A percentile compares a stretch with the other conserved stretches of the same genome.
These are phyloP conservation scores for Myriangium duriaei DNA, from an alignment of 2,329 filamentous ascomycete genomes.

Conservation along the genomic window DNA sequence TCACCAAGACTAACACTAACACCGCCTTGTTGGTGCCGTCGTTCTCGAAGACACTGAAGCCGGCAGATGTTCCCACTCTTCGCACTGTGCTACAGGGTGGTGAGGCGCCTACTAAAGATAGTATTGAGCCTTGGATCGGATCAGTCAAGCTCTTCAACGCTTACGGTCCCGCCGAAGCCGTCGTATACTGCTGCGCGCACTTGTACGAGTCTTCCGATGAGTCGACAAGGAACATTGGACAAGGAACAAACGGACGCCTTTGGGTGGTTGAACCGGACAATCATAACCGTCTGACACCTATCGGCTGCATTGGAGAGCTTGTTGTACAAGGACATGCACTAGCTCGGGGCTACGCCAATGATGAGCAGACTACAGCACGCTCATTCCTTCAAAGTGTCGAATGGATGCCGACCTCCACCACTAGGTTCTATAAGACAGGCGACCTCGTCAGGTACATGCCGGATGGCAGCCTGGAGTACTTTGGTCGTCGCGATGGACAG, in stretches of 20 bases:
- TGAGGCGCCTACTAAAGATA: neutral
- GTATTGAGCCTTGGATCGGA: neutral
- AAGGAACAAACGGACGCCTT: slow-evolving; percentile 2
- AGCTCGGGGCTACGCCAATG: neutral
- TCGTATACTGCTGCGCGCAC: slow-evolving; percentile 13
- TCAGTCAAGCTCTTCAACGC: slow-evolving; percentile 9
- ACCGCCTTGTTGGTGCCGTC: slow-evolving; percentile 12
- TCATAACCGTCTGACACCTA: slow-evolving; percentile 19
- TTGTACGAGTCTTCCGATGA: slow-evolving; percentile 8
- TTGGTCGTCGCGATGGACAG: slow-evolving; percentile 65
- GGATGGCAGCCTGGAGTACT: slow-evolving; percentile 57
- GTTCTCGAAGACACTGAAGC: slow-evolving; percentile 12
- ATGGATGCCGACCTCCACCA: neutral
- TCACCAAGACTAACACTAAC: slow-evolving; percentile 10
- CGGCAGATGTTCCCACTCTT: slow-evolving; percentile 10
- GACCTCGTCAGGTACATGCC: slow-evolving; percentile 53
- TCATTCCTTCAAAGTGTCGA: neutral
- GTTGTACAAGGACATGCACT: neutral
- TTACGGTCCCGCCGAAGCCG: slow-evolving; percentile 13
- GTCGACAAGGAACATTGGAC: slow-evolving; percentile 13
- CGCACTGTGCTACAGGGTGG: slow-evolving; percentile 3
- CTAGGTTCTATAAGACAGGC: slow-evolving; percentile 15
- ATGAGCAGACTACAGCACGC: slow-evolving; percentile 3
- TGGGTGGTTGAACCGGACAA: slow-evolving; percentile 17
- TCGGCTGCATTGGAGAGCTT: slow-evolving; percentile 20